Evolutionary conservation across 306 rosid genomes (phyloP), one percentile per base, ranked within the genome.

Genomic region (Purshia tridentata): DNA sequence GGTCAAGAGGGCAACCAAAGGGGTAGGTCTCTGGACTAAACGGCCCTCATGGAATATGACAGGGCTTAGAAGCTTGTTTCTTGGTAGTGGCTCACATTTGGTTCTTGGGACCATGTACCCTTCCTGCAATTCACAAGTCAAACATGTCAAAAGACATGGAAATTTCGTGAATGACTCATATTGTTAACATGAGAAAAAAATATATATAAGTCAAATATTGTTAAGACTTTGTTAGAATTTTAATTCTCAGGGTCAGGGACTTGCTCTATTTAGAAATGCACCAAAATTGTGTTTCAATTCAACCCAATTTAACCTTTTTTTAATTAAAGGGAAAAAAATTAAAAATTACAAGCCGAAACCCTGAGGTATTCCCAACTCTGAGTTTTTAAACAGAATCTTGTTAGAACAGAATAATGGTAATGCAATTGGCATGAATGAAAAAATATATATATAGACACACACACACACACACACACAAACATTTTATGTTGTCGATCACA

Each of bases 41-140:
- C 99, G 88, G 54, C 99, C 99, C 9, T 94, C 99, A 22, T 94
- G 99, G 15, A 94, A 94, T 54, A 94, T 91, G 19, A 91, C 54
- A 20, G 93, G 96, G 58, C 96, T 89, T 58, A 90, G 61, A 41
- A 95, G 97, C 84, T 91, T 81, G 81, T 80, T 87, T 82, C 92
- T 91, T 63, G 93, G 86, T 0, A 91, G 65, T 29, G 98, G 82
- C 70, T 88, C 88, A 55, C 91, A 75, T 67, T 72, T 84, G 1
- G 79, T 81, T 67, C 87, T 85, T 54, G 93, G 96, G 12, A 94
- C 96, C 87, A 87, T 80, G 61, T 83, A 94, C 54, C 80, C 98
- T 78, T 94, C 98, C 98, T 94, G 95, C 78, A 82, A 68, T 19
- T 15, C 4, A 55, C 65, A 22, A 10, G 10, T 63, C 70, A 37